Base-by-base conservation (phyloP, 345 rosid species). In the Turnera subulata region DNA sequence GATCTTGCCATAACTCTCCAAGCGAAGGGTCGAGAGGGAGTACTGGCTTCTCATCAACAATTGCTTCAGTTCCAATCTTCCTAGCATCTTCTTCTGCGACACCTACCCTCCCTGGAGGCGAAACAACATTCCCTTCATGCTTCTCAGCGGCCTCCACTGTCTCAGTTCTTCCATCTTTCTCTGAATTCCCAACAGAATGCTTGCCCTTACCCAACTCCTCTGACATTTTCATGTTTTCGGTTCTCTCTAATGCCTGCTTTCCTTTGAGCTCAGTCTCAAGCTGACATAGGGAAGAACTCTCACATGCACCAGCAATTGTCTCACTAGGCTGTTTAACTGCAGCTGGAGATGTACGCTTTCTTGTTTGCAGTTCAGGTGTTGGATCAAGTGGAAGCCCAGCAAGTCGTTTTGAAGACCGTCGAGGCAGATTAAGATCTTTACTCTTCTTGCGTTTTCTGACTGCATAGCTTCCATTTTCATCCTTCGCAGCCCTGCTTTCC, bases 381-480 rank as follows among this genome's bases (percentile, higher is more conserved):
- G 84, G 84, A 63, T 88, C 83, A 55, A 81, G 86, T 45, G 82
- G 81, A 56, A 89, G 59, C 43, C 96, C 97, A 70, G 99, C 91
- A 62, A 94, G 90, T 18, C 97, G 82, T 71, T 82, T 90, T 65
- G 99, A 94, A 65, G 89, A 66, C 55, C 96, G 78, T 26, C 87
- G 82, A 40, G 92, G 79, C 53, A 75, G 49, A 40, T 72, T 63
- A 24, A 64, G 39, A 18, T 55, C 60, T 32, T 72, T 78, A 55
- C 66, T 80, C 64, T 67, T 66, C 66, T 68, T 76, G 47, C 74
- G 59, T 40, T 71, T 76, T 40, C 63, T 46, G 51, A 16, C 43
- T 44, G 54, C 59, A 18, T 21, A 40, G 63, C 57, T 76, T 62
- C 48, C 52, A 58, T 16, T 69, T 67, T 58, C 74, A 55, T 44